Conservation (phyloP, 2,329 filamentous ascomycete genomes). For the Fusarium sp. region DNA sequence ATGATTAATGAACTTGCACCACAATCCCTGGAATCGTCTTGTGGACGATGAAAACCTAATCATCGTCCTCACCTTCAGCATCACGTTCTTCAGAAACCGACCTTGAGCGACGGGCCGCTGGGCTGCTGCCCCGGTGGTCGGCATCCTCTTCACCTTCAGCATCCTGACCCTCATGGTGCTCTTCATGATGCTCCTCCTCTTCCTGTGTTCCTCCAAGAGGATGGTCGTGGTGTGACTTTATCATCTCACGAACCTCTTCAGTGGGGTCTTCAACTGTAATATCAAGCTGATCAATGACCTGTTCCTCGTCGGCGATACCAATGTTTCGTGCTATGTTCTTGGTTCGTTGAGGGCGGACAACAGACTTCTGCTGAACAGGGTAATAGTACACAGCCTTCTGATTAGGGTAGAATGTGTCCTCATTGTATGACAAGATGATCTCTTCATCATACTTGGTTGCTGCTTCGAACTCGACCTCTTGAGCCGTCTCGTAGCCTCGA, state of each 20-base stretch:
- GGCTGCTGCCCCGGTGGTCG: conserved; percentile 35
- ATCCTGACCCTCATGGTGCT: conserved; percentile 46
- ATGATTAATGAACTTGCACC: conserved; percentile 43
- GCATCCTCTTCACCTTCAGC: conserved; percentile 43
- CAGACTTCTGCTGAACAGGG: conserved; percentile 72
- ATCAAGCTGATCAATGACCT: conserved; percentile 67
- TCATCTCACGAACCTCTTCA: conserved; percentile 63
- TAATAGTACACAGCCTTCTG: conserved; percentile 75
- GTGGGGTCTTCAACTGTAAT: conserved; percentile 66
- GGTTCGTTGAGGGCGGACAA: conserved; percentile 71
- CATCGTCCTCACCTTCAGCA: conserved; percentile 61
- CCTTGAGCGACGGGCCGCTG: conserved; percentile 41
- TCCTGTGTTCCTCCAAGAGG: conserved; percentile 62
- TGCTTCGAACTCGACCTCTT: conserved; percentile 67
- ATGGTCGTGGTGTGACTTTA: conserved; percentile 64
- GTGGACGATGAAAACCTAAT: conserved; percentile 34
- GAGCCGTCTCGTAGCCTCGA: conserved; percentile 72
- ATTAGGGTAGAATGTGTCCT: conserved; percentile 61
- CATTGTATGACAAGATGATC: conserved; percentile 69
- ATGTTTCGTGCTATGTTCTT: conserved; percentile 70
- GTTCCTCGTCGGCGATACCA: conserved; percentile 62
- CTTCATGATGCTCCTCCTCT: conserved; percentile 50
- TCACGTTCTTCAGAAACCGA: conserved; percentile 53
- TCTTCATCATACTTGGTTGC: conserved; percentile 73
- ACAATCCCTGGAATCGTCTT: conserved; percentile 27